phyloP scores from a whole-genome alignment of 192 early-diverging fungal genomes.

The Podila minutissima region DNA sequence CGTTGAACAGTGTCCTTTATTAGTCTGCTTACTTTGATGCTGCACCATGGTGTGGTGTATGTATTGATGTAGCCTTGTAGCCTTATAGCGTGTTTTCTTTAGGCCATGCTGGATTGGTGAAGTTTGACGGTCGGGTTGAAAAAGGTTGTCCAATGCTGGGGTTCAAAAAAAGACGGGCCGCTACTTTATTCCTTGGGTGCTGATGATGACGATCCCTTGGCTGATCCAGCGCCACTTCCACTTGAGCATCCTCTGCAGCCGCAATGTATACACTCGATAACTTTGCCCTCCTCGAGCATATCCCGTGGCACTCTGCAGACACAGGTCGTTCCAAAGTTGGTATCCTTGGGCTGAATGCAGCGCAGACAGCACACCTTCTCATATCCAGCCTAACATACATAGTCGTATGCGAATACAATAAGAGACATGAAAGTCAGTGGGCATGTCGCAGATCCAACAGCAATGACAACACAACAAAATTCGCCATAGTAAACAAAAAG shows the following conservation, averaged over 20 bases:
- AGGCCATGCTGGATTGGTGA: too few species aligned
- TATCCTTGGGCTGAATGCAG: constrained; percentile 97
- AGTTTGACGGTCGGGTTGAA: too few species aligned
- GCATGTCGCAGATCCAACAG: not conserved
- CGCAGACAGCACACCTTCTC: constrained; percentile 97
- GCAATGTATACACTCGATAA: constrained; percentile 95
- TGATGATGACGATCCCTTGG: constrained; percentile 9
- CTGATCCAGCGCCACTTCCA: constrained; percentile 47
- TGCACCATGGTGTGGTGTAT: too few species aligned
- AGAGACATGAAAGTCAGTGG: not conserved
- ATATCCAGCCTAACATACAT: constrained; percentile 76
- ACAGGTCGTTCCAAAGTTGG: constrained; percentile 97
- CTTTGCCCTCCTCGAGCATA: constrained; percentile 89
- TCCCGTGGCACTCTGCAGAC: constrained; percentile 95
- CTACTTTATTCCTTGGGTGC: not conserved
- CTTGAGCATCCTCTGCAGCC: constrained; percentile 87
- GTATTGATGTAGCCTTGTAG: too few species aligned
- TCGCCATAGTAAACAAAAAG: not conserved
- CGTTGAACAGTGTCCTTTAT: too few species aligned
- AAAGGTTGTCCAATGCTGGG: too few species aligned
- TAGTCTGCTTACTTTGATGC: too few species aligned
- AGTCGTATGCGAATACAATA: not conserved
- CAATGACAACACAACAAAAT: not conserved
- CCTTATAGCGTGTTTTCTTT: too few species aligned
- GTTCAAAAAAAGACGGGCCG: too few species aligned